Percentiles rank a stretch among this genome's conserved stretches.
Conservation (phyloP, 495 filamentous ascomycete genomes). For the Xylaria flabelliformis region DNA sequence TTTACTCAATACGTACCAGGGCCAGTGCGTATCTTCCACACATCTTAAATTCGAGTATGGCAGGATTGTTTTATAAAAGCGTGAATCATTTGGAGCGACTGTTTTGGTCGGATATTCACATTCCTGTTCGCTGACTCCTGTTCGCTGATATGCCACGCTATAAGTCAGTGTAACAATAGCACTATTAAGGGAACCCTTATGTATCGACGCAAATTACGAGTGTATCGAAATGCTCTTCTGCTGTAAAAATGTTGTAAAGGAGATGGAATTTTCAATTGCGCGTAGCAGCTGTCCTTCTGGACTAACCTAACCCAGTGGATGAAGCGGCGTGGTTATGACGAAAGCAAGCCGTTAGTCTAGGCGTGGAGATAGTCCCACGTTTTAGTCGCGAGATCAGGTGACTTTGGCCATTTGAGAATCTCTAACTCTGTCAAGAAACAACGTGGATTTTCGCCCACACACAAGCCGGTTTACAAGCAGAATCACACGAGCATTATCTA, state of each 20-base stretch:
- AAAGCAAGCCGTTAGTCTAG: not conserved
- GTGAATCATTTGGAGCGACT: not conserved
- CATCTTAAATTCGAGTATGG: conserved; percentile 56
- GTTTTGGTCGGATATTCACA: not conserved
- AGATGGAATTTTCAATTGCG: not conserved
- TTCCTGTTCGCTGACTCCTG: not conserved
- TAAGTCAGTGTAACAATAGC: not conserved
- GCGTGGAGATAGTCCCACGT: not conserved
- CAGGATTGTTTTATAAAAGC: not conserved
- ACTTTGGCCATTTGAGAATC: not conserved
- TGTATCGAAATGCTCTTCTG: not conserved
- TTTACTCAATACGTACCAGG: conserved; percentile 61
- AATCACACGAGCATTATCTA: not conserved
- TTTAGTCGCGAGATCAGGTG: conserved; percentile 26
- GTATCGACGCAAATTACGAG: not conserved
- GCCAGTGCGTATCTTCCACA: conserved; percentile 86
- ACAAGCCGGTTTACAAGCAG: not conserved
- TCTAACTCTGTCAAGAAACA: conserved; percentile 9
- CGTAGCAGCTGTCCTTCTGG: not conserved
- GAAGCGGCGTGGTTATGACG: conserved; percentile 10
- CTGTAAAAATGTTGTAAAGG: not conserved
- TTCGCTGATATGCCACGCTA: not conserved
- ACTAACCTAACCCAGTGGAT: not conserved
- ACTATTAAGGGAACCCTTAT: not conserved
- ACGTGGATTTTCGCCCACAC: not conserved